phyloP scores from a whole-genome alignment of 768 basidiomycete species.

The Favolaschia claudopus region DNA sequence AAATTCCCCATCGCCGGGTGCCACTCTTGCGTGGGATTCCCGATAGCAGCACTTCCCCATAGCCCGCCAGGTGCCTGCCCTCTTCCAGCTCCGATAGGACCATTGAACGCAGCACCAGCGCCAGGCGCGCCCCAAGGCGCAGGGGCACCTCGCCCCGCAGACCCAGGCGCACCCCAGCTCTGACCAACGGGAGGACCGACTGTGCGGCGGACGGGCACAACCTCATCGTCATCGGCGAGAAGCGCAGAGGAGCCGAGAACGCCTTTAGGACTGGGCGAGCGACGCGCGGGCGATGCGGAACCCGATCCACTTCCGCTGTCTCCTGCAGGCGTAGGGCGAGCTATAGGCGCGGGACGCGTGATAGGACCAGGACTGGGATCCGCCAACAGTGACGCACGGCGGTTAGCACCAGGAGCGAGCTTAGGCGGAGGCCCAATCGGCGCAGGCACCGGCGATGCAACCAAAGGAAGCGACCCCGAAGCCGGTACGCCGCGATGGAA shows the following conservation, averaged over 20 bases:
- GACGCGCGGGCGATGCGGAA: slow-evolving; percentile 62
- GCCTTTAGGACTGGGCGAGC: slow-evolving; percentile 66
- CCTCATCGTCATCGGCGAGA: slow-evolving; percentile 82
- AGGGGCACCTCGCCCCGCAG: slow-evolving; percentile 52
- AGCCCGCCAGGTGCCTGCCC: slow-evolving; percentile 44
- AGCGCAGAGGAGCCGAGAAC: slow-evolving; percentile 80
- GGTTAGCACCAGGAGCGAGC: slow-evolving; percentile 56
- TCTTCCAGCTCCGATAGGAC: slow-evolving; percentile 36
- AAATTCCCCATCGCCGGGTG: slow-evolving; percentile 50
- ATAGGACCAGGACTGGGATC: slow-evolving; percentile 65
- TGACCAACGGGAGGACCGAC: slow-evolving; percentile 54
- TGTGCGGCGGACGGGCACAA: slow-evolving; percentile 58
- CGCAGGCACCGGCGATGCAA: slow-evolving; percentile 39
- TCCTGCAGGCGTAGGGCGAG: slow-evolving; percentile 58
- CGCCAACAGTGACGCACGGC: slow-evolving; percentile 51
- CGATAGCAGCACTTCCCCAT: slow-evolving; percentile 51
- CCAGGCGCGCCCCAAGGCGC: slow-evolving; percentile 58
- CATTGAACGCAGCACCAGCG: slow-evolving; percentile 36
- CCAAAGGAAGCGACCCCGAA: slow-evolving; percentile 41
- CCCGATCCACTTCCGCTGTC: slow-evolving; percentile 54
- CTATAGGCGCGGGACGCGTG: slow-evolving; percentile 74
- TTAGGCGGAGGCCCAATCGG: slow-evolving; percentile 68
- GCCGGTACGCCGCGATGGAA: slow-evolving; percentile 51
- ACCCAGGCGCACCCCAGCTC: slow-evolving; percentile 56
- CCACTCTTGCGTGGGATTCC: slow-evolving; percentile 50